Base-by-base conservation (phyloP, 371 early-diverging fungal genomes). In the Dichotomocladium elegans region DNA sequence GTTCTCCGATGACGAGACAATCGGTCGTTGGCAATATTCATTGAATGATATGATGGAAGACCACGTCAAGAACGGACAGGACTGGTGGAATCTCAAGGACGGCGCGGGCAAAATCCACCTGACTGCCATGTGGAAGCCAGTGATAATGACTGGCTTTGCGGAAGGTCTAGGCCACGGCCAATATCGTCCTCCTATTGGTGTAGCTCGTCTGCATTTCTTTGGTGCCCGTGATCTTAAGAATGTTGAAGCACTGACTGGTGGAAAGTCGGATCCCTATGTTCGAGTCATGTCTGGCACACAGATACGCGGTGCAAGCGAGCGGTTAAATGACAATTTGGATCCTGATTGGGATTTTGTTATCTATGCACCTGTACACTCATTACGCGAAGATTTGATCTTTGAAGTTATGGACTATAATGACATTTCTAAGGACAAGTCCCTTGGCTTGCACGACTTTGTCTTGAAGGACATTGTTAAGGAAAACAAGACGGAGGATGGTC, bases 211-310 rank as follows among this genome's bases (percentile, higher is more conserved):
- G n/a, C 75, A 85, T 35, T 61, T 93, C 53, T 63, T 77, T 29
- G 82, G 85, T 58, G 96, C 87, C 7, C 81, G 81, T 37, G 77
- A 78, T 19, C 68, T 94, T 47, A 85, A 86, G 68, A 92, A 91
- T 45, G 84, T 86, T 8, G 91, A 83, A 53, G 77, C 70, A 6
- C 57, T 81, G 51, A 68, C 68, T 14, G 81, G 81, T 12, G 89
- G 93, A 51, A 87, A 85, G 60, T 88, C 90, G 3, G 94, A 96
- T 61, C 96, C 96, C 17, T 94, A 91, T 60, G 82, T 89, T 14
- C 71, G 77, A 53, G 71, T 90, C 29, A 76, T 85, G 56, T 71
- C 84, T 22, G 87, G 79, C 28, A 80, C 76, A 64, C 85, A 73
- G 63, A 47, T 58, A 15, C 77, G 79, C 28, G 83, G 76, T 28